Base-by-base conservation (phyloP, 345 rosid species). In the Crucihimalaya himalaica region DNA sequence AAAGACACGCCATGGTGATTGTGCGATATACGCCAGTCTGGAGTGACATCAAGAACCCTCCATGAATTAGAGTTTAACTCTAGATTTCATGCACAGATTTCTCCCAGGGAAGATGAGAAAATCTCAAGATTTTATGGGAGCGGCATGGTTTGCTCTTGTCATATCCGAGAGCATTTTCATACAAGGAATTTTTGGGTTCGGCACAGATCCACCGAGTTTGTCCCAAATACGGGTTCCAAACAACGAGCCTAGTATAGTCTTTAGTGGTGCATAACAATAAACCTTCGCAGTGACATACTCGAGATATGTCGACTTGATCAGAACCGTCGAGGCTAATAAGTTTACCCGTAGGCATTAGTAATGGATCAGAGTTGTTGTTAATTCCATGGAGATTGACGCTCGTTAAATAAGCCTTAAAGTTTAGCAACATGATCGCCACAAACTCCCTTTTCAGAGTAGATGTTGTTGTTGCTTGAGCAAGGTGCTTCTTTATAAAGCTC, bases 201-300 rank as follows among this genome's bases (percentile, higher is more conserved):
- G 54, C 52, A 5, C 2, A 42, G 7, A 42, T 42, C 71, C 72
- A 68, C 0, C 18, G 25, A n/a, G 35, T 9, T 35, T 52, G 23
- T 0, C 60, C 71, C 0, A 12, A 1, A 23, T 15, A 66, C 6
- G 71, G 71, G n/a, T 66, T 66, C 71, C 71, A 66, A 23, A 66
- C 25, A 6, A 66, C 71, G 14, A 68, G 62, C 28, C 20, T 54
- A 28, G 52, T 8, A 53, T 27, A 28, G 42, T 40, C 29, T 27
- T 13, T 5, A 1, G 63, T 54, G 40, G 11, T 21, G 63, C 72
- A 42, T 42, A 42, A 5, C 46, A 42, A 15, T 15, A 42, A 42
- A 42, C 46, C 46, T 2, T 42, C 46, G 7, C 46, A 42, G 0
- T 14, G 46, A 42, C 6, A 42, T 5, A 42, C 16, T 14, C 8